Evolutionary conservation across 108 stramenopile species (phyloP).

Genomic region (Aurantiochytrium sp.): DNA sequence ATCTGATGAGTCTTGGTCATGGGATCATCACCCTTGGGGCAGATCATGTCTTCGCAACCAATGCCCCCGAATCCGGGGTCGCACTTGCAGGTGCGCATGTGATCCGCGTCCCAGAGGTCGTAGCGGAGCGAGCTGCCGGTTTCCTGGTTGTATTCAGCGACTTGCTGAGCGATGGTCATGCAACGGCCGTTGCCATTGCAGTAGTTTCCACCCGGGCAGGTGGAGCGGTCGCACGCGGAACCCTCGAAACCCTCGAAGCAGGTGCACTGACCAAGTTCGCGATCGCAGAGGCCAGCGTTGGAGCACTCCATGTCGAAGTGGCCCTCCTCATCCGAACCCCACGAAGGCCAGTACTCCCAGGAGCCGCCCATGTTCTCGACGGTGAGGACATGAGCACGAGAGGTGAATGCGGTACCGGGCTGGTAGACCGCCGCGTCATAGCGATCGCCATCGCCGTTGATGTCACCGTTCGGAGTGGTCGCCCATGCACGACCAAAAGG

Average conservation of each 20-base stretch:
- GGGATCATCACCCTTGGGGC: constrained; percentile 65
- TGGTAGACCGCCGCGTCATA: constrained; percentile 44
- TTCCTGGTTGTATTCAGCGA: constrained; percentile 34
- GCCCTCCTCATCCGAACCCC: neutral
- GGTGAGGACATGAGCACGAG: neutral
- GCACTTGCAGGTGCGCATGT: constrained; percentile 58
- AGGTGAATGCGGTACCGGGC: constrained; percentile 23
- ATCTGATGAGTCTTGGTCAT: constrained; percentile 15
- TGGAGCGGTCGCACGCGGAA: constrained; percentile 63
- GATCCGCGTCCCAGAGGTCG: constrained; percentile 62
- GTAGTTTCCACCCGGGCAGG: constrained; percentile 49
- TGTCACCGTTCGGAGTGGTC: constrained; percentile 6
- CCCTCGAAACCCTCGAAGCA: constrained; percentile 76
- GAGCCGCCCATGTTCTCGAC: constrained; percentile 18
- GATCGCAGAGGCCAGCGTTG: constrained; percentile 62
- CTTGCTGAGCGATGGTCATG: constrained; percentile 55
- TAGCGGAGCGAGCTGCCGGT: constrained; percentile 52
- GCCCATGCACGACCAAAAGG: constrained; percentile 31
- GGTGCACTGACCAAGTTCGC: constrained; percentile 55
- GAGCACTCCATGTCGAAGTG: constrained; percentile 33
- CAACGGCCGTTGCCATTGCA: constrained; percentile 63
- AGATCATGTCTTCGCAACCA: constrained; percentile 51
- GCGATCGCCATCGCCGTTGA: constrained; percentile 28
- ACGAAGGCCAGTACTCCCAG: constrained; percentile 14
- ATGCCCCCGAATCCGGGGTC: constrained; percentile 63